These are phyloP conservation scores for Rehmannia glutinosa DNA, from an alignment of 257 asterid genomes.

Conservation along the genomic window DNA sequence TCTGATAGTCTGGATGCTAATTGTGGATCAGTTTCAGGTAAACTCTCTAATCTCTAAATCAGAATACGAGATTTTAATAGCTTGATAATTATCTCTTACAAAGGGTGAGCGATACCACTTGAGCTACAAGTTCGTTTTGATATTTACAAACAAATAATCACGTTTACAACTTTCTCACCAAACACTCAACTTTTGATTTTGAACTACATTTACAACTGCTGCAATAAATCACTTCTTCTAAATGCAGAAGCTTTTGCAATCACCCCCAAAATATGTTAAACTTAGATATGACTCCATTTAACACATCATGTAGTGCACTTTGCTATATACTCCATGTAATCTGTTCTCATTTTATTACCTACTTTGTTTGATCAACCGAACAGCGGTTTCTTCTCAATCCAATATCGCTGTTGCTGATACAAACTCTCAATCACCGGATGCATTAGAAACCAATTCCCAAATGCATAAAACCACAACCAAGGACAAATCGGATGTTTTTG, in stretches of 20 bases:
- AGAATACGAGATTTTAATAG: background rate
- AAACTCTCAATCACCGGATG: conserved; percentile 28
- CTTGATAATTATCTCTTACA: background rate
- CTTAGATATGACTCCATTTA: background rate
- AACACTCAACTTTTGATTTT: too few species aligned
- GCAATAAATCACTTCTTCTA: too few species aligned
- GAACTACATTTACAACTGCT: too few species aligned
- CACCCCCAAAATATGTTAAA: too few species aligned
- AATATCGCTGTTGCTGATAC: conserved; percentile 30
- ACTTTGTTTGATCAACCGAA: conserved; percentile 7
- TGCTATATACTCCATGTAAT: background rate
- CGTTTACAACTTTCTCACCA: too few species aligned
- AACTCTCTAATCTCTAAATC: conserved; percentile 6
- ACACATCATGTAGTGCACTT: background rate
- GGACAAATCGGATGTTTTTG: conserved; percentile 52
- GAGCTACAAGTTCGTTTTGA: too few species aligned
- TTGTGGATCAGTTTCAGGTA: conserved; percentile 91
- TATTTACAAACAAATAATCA: too few species aligned
- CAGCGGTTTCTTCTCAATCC: conserved; percentile 35
- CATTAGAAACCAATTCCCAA: conserved; percentile 31
- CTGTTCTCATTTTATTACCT: conserved; percentile 6
- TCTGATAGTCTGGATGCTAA: conserved; percentile 72
- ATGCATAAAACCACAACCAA: conserved; percentile 32
- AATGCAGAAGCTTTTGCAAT: too few species aligned
- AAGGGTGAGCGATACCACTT: too few species aligned